Conservation (phyloP, 2,329 filamentous ascomycete genomes). For the Fusarium metavorans region DNA sequence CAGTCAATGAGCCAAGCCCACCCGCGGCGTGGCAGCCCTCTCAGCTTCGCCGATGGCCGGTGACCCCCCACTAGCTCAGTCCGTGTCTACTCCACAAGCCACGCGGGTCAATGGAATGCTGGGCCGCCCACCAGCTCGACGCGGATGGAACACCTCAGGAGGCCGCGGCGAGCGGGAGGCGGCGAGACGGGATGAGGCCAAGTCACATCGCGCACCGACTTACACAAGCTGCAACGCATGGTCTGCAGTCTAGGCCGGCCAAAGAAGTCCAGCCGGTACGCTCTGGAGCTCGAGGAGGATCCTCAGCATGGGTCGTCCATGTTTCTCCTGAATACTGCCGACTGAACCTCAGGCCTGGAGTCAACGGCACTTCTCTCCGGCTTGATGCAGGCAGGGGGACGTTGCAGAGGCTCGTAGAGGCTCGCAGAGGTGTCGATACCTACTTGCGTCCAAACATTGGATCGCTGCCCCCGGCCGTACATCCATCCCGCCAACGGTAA, state of each 20-base stretch:
- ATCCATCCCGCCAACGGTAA: conserved; percentile 1
- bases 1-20: conserved; percentile 28
- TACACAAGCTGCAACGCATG: conserved; percentile 3
- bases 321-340: conserved; percentile 3
- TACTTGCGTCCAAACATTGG: not conserved
- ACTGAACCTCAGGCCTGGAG: not conserved
- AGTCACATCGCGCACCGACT: conserved; percentile 17
- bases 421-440: not conserved
- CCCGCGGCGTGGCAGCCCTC: conserved; percentile 27
- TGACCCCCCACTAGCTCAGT: conserved; percentile 31
- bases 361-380: not conserved
- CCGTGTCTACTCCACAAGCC: conserved; percentile 44
- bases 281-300: not conserved
- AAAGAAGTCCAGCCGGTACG: conserved; percentile 8
- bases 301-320: not conserved
- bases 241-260: conserved; percentile 30
- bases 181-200: conserved; percentile 22
- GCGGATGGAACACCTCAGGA: conserved; percentile 30
- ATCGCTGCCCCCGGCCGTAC: not conserved
- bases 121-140: conserved; percentile 14
- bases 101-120: conserved; percentile 46
- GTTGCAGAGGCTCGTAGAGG: not conserved
- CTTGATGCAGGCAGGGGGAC: not conserved
- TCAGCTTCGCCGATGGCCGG: conserved; percentile 27
- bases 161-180: conserved; percentile 7